Percentiles rank a stretch among this genome's conserved stretches.
These are phyloP conservation scores for Metarhizium humberi DNA, from an alignment of 2,329 filamentous ascomycete genomes.

Conservation along the genomic window DNA sequence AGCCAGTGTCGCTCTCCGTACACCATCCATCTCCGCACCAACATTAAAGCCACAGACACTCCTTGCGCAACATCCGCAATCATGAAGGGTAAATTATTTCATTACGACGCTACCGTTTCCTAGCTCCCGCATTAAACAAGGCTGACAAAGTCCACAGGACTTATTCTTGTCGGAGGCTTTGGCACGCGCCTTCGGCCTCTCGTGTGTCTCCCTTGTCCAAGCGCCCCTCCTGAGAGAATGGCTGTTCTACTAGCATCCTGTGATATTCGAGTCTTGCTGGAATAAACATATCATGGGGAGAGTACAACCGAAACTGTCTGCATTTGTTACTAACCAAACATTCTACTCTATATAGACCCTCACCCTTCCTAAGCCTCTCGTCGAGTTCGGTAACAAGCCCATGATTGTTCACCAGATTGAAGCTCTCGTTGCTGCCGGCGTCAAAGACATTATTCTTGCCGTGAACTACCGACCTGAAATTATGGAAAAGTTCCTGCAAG, in stretches of 20 bases:
- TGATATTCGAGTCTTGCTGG: not conserved
- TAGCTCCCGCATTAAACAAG: not conserved
- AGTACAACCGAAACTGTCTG: not conserved
- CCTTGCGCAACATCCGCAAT: not conserved
- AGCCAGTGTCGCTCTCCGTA: not conserved
- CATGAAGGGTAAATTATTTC: slow-evolving; percentile 1
- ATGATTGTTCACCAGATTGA: slow-evolving; percentile 99
- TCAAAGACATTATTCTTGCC: slow-evolving; percentile 94
- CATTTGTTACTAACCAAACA: slow-evolving; percentile 10
- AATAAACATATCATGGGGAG: not conserved
- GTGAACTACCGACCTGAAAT: slow-evolving; percentile 98
- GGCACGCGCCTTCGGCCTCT: slow-evolving; percentile 95
- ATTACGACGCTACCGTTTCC: too few species aligned
- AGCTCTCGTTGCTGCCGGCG: slow-evolving; percentile 83
- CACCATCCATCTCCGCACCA: not conserved
- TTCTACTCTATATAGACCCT: slow-evolving; percentile 57
- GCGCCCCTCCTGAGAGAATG: not conserved
- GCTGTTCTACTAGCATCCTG: not conserved
- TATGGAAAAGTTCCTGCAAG: slow-evolving; percentile 88
- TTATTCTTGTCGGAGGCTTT: slow-evolving; percentile 98
- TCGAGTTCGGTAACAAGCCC: slow-evolving; percentile 97
- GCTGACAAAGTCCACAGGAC: slow-evolving; percentile 47
- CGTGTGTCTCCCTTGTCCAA: slow-evolving; percentile 43
- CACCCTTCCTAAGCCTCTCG: slow-evolving; percentile 91
- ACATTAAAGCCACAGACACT: not conserved